phyloP scores from a whole-genome alignment of 768 basidiomycete species.

The Agaricus blazei region DNA sequence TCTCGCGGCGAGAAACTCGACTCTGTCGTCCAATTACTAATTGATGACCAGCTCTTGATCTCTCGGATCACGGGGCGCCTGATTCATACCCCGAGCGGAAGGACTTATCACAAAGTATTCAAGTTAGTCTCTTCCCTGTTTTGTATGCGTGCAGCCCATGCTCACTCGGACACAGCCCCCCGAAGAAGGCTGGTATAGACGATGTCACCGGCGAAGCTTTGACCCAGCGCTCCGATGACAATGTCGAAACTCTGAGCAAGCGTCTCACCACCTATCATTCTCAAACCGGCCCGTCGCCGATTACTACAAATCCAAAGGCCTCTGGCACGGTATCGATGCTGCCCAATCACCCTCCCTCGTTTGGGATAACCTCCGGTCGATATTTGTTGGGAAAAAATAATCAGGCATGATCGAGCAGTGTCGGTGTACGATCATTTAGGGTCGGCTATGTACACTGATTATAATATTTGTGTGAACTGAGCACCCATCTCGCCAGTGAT shows the following conservation, averaged over 20 bases:
- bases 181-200: slow-evolving; percentile 92
- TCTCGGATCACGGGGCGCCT: slow-evolving; percentile 96
- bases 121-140: slow-evolving; percentile 48
- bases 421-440: slow-evolving; percentile 6
- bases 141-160: background rate
- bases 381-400: slow-evolving; percentile 52
- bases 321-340: slow-evolving; percentile 91
- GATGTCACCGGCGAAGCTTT: slow-evolving; percentile 95
- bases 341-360: slow-evolving; percentile 90
- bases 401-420: slow-evolving; percentile 16
- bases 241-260: slow-evolving; percentile 90
- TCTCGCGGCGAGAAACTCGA: slow-evolving; percentile 83
- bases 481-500: too few species aligned
- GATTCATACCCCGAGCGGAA: slow-evolving; percentile 83
- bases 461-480: too few species aligned
- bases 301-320: slow-evolving; percentile 88
- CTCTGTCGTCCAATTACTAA: slow-evolving; percentile 86
- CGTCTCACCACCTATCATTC: slow-evolving; percentile 85
- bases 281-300: slow-evolving; percentile 93
- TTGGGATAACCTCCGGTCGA: slow-evolving; percentile 74
- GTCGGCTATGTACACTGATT: too few species aligned
- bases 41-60: slow-evolving; percentile 93
- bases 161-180: slow-evolving; percentile 58
- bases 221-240: slow-evolving; percentile 97
- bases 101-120: slow-evolving; percentile 95